A percentile compares a stretch with the other conserved stretches of the same genome.
phyloP scores from a whole-genome alignment of 1,284 basidiomycete species.

The Cutaneotrichosporon sp. region DNA sequence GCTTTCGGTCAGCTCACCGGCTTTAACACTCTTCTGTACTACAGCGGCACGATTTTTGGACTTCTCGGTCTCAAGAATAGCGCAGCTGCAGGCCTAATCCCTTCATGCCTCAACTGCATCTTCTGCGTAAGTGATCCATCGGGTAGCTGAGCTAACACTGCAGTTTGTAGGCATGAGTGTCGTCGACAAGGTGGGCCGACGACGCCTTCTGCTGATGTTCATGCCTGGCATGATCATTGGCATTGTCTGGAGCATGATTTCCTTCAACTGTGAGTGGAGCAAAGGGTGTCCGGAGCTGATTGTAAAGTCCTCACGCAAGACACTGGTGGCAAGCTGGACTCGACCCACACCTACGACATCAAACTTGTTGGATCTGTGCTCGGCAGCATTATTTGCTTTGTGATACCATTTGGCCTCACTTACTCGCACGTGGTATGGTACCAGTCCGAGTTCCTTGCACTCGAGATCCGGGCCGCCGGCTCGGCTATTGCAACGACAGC shows the following conservation, averaged over 20 bases:
- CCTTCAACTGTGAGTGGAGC: conserved; percentile 29
- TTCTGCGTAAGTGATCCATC: conserved; percentile 20
- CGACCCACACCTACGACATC: background rate
- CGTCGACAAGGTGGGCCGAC: conserved; percentile 12
- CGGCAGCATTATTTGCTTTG: conserved; percentile 37
- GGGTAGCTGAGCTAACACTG: too few species aligned
- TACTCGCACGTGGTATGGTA: conserved; percentile 43
- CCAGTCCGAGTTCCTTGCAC: conserved; percentile 35
- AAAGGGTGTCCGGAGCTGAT: background rate
- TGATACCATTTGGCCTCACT: conserved; percentile 35
- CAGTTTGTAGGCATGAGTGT: conserved; percentile 34
- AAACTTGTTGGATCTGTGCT: conserved; percentile 29
- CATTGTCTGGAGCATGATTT: conserved; percentile 28
- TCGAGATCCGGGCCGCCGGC: conserved; percentile 38
- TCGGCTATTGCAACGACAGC: conserved; percentile 17
- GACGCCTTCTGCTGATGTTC: conserved; percentile 21
- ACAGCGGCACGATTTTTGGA: conserved; percentile 36
- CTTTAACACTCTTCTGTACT: conserved; percentile 42
- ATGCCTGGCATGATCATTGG: conserved; percentile 30
- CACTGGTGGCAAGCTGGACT: conserved; percentile 10
- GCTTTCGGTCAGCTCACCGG: conserved; percentile 35
- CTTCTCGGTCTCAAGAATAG: conserved; percentile 40
- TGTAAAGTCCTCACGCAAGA: background rate
- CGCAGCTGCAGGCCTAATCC: conserved; percentile 38
- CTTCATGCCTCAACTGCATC: conserved; percentile 40